Conservation (phyloP, 2,329 filamentous ascomycete genomes). For the Aspergillus brasiliensis region DNA sequence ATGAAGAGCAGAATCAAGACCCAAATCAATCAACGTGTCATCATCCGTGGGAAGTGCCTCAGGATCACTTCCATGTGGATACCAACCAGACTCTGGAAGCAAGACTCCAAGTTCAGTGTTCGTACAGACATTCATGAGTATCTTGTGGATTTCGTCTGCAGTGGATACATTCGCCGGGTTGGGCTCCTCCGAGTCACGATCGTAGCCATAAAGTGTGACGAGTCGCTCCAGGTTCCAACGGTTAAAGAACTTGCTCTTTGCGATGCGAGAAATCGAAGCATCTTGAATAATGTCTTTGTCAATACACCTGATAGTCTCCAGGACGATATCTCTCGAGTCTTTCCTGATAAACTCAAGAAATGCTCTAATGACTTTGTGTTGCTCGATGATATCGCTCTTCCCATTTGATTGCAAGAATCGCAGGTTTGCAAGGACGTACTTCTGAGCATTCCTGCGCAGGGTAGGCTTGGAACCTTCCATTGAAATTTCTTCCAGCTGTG, state of each 20-base stretch:
- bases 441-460: constrained; percentile 77
- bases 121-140: constrained; percentile 76
- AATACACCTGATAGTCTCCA: constrained; percentile 72
- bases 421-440: constrained; percentile 77
- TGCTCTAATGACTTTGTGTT: constrained; percentile 67
- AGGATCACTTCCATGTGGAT: constrained; percentile 69
- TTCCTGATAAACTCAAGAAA: constrained; percentile 76
- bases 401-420: constrained; percentile 75
- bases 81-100: constrained; percentile 77
- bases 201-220: constrained; percentile 66
- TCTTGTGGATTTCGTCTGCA: constrained; percentile 70
- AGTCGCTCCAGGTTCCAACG: constrained; percentile 73
- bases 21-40: constrained; percentile 60
- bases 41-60: constrained; percentile 53
- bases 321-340: constrained; percentile 73
- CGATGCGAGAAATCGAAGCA: constrained; percentile 68
- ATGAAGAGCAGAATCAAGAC: constrained; percentile 69
- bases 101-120: constrained; percentile 72
- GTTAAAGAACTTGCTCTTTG: constrained; percentile 76
- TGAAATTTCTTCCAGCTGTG: constrained; percentile 53
- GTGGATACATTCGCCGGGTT: constrained; percentile 55
- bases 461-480: constrained; percentile 73
- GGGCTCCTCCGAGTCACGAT: constrained; percentile 50
- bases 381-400: constrained; percentile 79
- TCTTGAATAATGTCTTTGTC: constrained; percentile 74